Conservation (phyloP, 2,329 filamentous ascomycete species). For the Sclerotinia minor region DNA sequence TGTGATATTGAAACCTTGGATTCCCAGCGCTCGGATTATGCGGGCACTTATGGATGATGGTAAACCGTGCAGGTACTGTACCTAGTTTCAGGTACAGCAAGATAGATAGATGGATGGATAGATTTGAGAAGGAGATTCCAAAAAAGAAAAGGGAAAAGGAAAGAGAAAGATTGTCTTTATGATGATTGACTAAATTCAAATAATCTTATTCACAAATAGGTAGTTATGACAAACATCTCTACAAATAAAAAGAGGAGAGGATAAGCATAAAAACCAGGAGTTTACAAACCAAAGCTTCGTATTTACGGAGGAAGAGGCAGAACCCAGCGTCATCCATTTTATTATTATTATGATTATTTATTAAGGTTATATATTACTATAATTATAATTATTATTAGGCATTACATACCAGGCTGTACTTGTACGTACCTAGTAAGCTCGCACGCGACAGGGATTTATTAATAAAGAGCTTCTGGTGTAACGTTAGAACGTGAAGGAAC, state of each 20-base stretch:
- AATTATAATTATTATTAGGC: neutral
- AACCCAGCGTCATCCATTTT: slow-evolving; percentile 6
- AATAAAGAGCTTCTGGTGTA: neutral
- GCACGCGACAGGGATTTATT: neutral
- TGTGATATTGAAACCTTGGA: slow-evolving; percentile 1
- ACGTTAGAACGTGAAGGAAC: no score
- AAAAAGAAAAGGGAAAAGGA: neutral
- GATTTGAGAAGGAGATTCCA: neutral
- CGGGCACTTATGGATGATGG: slow-evolving; percentile 2
- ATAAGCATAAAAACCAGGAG: neutral
- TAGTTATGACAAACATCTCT: neutral
- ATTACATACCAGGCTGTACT: no score
- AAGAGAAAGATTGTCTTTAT: neutral
- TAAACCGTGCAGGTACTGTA: neutral
- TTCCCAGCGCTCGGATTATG: neutral
- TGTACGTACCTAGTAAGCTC: no score
- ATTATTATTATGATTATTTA: no score
- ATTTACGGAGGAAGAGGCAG: neutral
- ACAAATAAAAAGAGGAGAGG: neutral
- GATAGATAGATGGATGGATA: neutral
- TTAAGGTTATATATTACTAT: no score
- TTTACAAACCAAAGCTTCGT: neutral
- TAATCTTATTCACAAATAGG: neutral
- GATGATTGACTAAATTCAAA: neutral
- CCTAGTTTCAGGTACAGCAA: neutral